Percentiles rank a stretch among this genome's conserved stretches.
Evolutionary conservation across 257 asterid species (phyloP).

Genomic region (Echium plantagineum): DNA sequence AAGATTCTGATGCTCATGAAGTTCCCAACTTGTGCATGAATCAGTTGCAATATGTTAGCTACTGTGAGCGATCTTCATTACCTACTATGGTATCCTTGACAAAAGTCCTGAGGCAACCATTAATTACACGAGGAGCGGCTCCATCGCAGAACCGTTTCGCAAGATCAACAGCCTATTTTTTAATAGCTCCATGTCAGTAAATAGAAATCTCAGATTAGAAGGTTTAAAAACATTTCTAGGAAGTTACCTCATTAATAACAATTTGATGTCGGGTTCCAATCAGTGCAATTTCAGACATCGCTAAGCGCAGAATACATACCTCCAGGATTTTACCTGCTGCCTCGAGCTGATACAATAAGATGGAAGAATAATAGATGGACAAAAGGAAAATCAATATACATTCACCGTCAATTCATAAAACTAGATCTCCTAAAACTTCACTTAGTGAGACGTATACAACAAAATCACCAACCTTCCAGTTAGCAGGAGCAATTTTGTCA

Average conservation of each 20-base stretch:
- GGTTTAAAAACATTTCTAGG: too few relatives aligned
- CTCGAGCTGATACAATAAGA: conserved; percentile 35
- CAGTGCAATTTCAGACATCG: conserved; percentile 84
- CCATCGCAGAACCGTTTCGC: conserved; percentile 98
- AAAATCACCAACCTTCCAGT: conserved; percentile 64
- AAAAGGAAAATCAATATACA: background rate
- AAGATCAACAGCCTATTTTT: conserved; percentile 80
- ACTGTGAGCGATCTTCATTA: conserved; percentile 1
- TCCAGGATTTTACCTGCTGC: conserved; percentile 88
- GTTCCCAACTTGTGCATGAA: background rate
- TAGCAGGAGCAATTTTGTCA: conserved; percentile 57
- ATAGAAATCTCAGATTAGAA: background rate
- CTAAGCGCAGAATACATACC: conserved; percentile 75
- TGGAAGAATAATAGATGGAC: background rate
- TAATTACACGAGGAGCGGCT: conserved; percentile 79
- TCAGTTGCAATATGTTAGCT: conserved; percentile 17
- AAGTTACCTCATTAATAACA: conserved; percentile 79
- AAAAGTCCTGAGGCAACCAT: conserved; percentile 79
- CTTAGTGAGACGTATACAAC: too few relatives aligned
- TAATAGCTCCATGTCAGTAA: conserved; percentile 5
- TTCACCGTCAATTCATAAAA: too few relatives aligned
- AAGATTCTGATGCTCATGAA: background rate
- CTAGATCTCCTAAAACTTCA: too few relatives aligned
- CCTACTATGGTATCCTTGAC: conserved; percentile 28
- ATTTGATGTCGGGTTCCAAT: conserved; percentile 84